phyloP scores from a whole-genome alignment of 2,329 filamentous ascomycete species.

The Aspergillus fumigatus region DNA sequence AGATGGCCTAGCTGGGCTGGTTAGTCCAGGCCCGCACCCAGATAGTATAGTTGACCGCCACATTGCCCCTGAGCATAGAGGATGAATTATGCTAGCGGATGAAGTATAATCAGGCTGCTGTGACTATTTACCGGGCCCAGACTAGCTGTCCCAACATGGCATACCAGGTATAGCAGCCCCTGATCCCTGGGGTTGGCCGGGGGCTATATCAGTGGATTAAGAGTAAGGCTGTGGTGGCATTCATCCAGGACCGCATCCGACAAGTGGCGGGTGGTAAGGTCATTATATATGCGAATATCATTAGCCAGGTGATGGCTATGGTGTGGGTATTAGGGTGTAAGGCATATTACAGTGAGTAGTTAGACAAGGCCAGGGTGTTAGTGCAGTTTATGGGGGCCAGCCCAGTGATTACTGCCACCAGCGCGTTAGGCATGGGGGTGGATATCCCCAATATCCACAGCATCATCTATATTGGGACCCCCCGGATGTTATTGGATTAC shows the following conservation, averaged over 20 bases:
- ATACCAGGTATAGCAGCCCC: conserved; percentile 4
- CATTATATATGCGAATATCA: too few species aligned
- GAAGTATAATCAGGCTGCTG: neutral
- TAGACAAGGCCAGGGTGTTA: neutral
- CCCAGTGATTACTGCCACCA: neutral
- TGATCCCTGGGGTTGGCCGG: neutral
- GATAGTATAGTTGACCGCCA: conserved; percentile 11
- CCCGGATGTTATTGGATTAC: conserved; percentile 3
- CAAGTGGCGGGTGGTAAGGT: neutral
- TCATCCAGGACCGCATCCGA: neutral
- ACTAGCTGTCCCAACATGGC: neutral
- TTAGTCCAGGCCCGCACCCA: neutral
- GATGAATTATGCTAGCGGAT: neutral
- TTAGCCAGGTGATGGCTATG: too few species aligned
- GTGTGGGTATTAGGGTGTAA: neutral
- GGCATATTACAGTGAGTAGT: neutral
- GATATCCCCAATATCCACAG: conserved; percentile 9
- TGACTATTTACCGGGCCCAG: neutral
- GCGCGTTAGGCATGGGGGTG: conserved; percentile 6
- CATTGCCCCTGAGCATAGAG: conserved; percentile 6
- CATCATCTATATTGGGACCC: conserved; percentile 6
- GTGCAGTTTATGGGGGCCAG: too few species aligned
- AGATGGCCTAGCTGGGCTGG: neutral
- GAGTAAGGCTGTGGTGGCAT: neutral
- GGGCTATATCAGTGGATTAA: neutral